Conservation (phyloP, 2,329 filamentous ascomycete genomes). For the Pseudogymnoascus pannorum region DNA sequence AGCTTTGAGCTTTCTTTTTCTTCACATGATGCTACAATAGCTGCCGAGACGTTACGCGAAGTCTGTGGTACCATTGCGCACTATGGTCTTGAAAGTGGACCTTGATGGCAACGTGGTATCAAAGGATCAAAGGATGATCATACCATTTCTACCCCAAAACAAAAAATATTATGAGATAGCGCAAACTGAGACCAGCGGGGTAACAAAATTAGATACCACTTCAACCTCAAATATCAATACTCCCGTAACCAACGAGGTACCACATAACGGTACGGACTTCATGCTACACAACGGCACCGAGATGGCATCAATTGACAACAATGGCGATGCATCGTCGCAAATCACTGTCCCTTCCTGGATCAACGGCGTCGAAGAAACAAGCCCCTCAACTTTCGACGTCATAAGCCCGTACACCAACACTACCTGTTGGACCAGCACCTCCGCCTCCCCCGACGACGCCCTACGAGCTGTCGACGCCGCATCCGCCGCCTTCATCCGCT, state of each 20-base stretch:
- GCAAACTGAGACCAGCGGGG: not conserved
- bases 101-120: not conserved
- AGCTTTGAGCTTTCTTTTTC: not conserved
- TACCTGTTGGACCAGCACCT: constrained; percentile 39
- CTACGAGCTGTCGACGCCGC: constrained; percentile 46
- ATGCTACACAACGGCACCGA: not conserved
- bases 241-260: not conserved
- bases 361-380: constrained; percentile 38
- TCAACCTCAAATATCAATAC: not conserved
- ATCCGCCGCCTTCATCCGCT: constrained; percentile 47
- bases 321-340: not conserved
- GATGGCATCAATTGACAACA: constrained; percentile 12
- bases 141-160: not conserved
- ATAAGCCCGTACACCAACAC: constrained; percentile 41
- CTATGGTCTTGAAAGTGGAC: not conserved
- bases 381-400: constrained; percentile 39
- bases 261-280: not conserved
- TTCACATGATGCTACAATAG: not conserved
- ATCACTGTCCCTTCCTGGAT: constrained; percentile 39
- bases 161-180: not conserved
- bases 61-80: no score
- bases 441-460: constrained; percentile 44
- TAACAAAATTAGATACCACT: not conserved
- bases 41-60: not conserved
- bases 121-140: not conserved